Percentiles rank a stretch among this genome's conserved stretches.
Evolutionary conservation across 495 filamentous ascomycete species (phyloP).

Genomic region (Evansstolkia leycettana): DNA sequence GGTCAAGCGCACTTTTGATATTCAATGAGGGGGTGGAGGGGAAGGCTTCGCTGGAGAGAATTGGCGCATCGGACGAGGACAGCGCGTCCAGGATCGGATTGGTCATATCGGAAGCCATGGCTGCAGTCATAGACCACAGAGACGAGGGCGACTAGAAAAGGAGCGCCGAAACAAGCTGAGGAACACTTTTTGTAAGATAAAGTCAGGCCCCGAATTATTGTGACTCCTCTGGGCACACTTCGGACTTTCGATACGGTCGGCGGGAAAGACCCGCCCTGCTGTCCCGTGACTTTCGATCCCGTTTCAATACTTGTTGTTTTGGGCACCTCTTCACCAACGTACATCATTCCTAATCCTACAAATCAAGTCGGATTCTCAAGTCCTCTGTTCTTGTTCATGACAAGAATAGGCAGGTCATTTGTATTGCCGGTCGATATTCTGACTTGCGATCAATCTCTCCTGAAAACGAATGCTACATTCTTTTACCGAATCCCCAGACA

Average conservation of each 20-base stretch:
- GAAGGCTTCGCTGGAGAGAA: conserved; percentile 68
- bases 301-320: no score
- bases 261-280: conserved; percentile 5
- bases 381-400: no score
- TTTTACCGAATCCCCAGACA: no score
- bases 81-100: conserved; percentile 54
- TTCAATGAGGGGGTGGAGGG: conserved; percentile 54
- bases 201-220: no score
- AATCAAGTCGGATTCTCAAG: no score
- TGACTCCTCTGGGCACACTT: conserved; percentile 12
- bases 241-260: conserved; percentile 12
- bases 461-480: no score
- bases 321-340: no score
- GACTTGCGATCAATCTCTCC: no score
- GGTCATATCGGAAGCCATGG: conserved; percentile 51
- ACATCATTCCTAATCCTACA: no score
- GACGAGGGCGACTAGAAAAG: conserved; percentile 5
- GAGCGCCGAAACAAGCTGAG: conserved; percentile 6
- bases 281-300: background rate
- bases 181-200: conserved; percentile 19
- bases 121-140: conserved; percentile 20
- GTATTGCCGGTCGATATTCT: no score
- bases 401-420: no score
- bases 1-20: conserved; percentile 78
- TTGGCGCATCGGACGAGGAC: conserved; percentile 45